These are phyloP conservation scores for Tolypocladium nubicola DNA, from an alignment of 2,329 filamentous ascomycete genomes.

Conservation along the genomic window DNA sequence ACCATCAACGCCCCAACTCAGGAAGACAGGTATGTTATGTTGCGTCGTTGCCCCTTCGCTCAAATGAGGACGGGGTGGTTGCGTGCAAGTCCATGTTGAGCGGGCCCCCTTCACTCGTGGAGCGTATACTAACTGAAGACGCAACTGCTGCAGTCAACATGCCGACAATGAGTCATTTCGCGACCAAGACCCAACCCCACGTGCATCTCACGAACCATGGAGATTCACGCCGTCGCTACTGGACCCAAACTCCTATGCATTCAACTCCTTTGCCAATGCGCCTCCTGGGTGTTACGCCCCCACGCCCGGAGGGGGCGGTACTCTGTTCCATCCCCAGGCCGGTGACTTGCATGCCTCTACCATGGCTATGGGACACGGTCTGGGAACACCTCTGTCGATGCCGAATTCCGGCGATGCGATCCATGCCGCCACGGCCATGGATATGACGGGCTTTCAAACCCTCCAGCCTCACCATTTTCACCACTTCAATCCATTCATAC, in stretches of 20 bases:
- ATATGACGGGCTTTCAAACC: slow-evolving; percentile 58
- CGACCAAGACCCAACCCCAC: slow-evolving; percentile 75
- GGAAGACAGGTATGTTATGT: slow-evolving; percentile 18
- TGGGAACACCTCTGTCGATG: slow-evolving; percentile 74
- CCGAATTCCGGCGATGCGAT: slow-evolving; percentile 56
- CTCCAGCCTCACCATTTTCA: slow-evolving; percentile 49
- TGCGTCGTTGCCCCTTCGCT: background rate
- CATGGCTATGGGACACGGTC: slow-evolving; percentile 61
- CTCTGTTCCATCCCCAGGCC: slow-evolving; percentile 71
- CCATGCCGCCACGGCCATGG: slow-evolving; percentile 48
- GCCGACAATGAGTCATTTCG: slow-evolving; percentile 28
- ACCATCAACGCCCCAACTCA: slow-evolving; percentile 11
- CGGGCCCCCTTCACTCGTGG: background rate
- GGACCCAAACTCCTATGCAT: slow-evolving; percentile 75
- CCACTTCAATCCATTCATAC: slow-evolving; percentile 63
- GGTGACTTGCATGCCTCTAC: slow-evolving; percentile 81
- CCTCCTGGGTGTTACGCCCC: slow-evolving; percentile 80
- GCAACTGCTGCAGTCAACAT: slow-evolving; percentile 9
- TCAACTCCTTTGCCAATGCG: slow-evolving; percentile 69
- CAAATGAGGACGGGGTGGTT: background rate
- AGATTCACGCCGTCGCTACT: slow-evolving; percentile 81
- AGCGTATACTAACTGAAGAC: background rate
- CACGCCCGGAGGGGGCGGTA: slow-evolving; percentile 70
- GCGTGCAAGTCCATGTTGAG: background rate
- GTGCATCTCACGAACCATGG: slow-evolving; percentile 71